phyloP scores from a whole-genome alignment of 192 early-diverging fungal genomes.

The Rhizophlyctis rosea region DNA sequence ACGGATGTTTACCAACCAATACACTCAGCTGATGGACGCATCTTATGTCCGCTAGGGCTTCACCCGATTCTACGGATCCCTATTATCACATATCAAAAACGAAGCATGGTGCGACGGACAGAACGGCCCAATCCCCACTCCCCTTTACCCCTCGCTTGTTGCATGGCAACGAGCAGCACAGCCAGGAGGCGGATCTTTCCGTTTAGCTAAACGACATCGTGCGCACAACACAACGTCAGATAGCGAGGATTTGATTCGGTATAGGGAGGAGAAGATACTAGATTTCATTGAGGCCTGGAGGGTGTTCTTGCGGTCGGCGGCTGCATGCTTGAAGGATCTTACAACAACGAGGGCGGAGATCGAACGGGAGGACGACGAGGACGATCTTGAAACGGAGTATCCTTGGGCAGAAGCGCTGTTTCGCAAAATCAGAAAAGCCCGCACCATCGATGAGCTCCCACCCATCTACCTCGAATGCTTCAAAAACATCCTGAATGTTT shows the following conservation, averaged over 20 bases:
- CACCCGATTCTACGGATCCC: conserved; percentile 17
- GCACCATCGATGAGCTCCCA: conserved; percentile 18
- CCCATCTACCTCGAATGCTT: conserved; percentile 16
- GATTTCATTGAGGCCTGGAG: conserved; percentile 24
- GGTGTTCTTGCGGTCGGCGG: neutral
- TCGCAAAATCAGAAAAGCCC: conserved; percentile 2
- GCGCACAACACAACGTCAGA: neutral
- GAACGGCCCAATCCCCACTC: conserved; percentile 2
- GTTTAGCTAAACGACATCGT: conserved; percentile 18
- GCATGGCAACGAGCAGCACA: conserved; percentile 16
- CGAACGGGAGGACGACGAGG: neutral
- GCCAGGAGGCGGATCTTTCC: conserved; percentile 26
- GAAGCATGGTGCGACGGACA: conserved; percentile 26
- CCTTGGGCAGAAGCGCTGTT: neutral
- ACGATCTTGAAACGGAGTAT: neutral
- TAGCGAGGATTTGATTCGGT: conserved; percentile 1
- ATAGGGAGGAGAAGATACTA: neutral
- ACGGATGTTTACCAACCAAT: no score
- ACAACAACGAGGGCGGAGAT: neutral
- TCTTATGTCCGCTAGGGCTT: no score
- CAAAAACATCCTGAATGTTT: conserved; percentile 14
- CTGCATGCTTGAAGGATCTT: neutral
- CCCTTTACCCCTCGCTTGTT: conserved; percentile 18
- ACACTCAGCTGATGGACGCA: no score
- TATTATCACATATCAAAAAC: conserved; percentile 26